Evolutionary conservation across 2,329 filamentous ascomycete genomes (phyloP).

Genomic region (Trichoderma koningii): DNA sequence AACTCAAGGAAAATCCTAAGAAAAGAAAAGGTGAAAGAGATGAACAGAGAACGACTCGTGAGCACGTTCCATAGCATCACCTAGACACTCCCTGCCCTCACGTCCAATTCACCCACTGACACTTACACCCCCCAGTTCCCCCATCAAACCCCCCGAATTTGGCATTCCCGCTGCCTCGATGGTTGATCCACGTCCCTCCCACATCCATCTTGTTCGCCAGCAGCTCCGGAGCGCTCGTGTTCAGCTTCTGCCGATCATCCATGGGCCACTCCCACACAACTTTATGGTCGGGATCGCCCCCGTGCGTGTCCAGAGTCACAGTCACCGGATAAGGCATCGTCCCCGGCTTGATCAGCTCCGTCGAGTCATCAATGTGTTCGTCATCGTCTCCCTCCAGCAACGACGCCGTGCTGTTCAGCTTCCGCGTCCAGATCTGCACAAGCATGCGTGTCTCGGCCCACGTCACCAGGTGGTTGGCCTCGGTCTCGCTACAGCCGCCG

Average conservation of each 20-base stretch:
- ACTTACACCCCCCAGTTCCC: conserved; percentile 63
- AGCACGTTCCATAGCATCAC: neutral
- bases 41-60: neutral
- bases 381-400: conserved; percentile 38
- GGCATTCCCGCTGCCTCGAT: conserved; percentile 46
- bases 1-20: neutral
- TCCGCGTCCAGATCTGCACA: conserved; percentile 66
- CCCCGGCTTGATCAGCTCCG: conserved; percentile 50
- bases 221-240: conserved; percentile 47
- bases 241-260: conserved; percentile 49
- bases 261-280: conserved; percentile 57
- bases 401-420: conserved; percentile 48
- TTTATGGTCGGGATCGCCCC: conserved; percentile 56
- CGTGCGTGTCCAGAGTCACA: conserved; percentile 63
- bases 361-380: conserved; percentile 34
- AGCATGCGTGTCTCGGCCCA: conserved; percentile 63
- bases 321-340: conserved; percentile 67
- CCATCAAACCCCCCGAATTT: conserved; percentile 64
- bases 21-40: neutral
- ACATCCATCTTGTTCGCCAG: conserved; percentile 53
- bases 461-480: conserved; percentile 59
- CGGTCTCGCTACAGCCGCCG: conserved; percentile 56
- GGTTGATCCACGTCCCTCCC: conserved; percentile 58
- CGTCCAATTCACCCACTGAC: conserved; percentile 60
- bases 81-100: neutral